Evolutionary conservation across 345 rosid genomes (phyloP), one percentile per base, ranked within the genome.

Genomic region (Salix caprea): DNA sequence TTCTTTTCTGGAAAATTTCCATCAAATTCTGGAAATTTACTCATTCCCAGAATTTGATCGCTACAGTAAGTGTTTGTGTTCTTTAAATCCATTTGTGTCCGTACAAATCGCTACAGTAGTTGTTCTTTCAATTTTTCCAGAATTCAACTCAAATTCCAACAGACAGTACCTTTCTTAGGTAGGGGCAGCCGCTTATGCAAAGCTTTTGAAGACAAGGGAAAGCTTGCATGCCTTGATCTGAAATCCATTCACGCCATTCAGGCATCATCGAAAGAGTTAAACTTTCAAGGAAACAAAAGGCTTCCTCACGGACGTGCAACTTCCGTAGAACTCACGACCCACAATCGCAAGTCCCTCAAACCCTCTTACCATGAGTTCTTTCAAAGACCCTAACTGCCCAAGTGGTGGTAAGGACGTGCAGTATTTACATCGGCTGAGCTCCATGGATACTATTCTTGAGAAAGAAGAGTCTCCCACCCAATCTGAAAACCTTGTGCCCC

Each of bases 331-430:
- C 39, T 69, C 75, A 10, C 19, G 44, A n/a, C 70, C 71, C 13
- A 74, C 52, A 23, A 7, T 0, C 23, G 1, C 3, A 4, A 74
- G 32, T 2, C 13, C 36, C 61, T 44, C 10, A 6, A 64, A 34
- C 3, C 16, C 70, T 9, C 1, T 4, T 42, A 75, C 71, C 1
- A 23, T 5, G 2, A 70, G 75, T 2, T 46, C 14, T 28, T 71
- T 56, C 2, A 80, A 73, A 26, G 65, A 65, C 9, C 40, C 61
- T n/a, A 80, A 34, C 32, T 64, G 76, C 52, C 79, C 83, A 21
- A 76, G 76, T 1, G 83, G 46, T 32, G 83, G 70, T 6, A 80
- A 34, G 1, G 11, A 4, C 8, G 52, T 26, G 34, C 72, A 71
- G 32, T 76, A 28, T 26, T 58, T 69, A n/a, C 74, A 76, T 11